Conservation (phyloP, 2,329 filamentous ascomycete species). For the Biscogniauxia marginata region DNA sequence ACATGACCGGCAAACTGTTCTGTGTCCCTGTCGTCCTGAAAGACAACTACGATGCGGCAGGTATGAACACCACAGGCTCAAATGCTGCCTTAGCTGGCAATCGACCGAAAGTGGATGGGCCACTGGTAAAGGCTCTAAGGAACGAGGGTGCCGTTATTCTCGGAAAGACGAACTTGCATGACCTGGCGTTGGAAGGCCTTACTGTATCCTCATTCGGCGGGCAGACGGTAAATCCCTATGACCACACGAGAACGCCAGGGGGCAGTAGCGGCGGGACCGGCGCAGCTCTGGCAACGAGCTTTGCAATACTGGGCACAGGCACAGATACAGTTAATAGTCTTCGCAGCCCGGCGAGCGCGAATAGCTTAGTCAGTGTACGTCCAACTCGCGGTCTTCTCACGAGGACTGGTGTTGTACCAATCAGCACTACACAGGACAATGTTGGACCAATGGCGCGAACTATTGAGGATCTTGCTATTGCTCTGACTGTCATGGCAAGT, state of each 20-base stretch:
- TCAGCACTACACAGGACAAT: constrained; percentile 56
- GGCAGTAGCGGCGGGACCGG: constrained; percentile 64
- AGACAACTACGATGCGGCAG: constrained; percentile 59
- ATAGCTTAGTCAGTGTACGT: constrained; percentile 57
- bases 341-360: constrained; percentile 60
- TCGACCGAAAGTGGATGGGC: constrained; percentile 45
- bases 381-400: constrained; percentile 55
- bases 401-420: constrained; percentile 50
- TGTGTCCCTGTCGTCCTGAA: constrained; percentile 63
- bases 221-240: constrained; percentile 65
- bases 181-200: constrained; percentile 63
- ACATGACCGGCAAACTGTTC: constrained; percentile 52
- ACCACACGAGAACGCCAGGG: constrained; percentile 59
- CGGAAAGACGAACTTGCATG: constrained; percentile 59
- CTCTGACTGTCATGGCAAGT: constrained; percentile 52
- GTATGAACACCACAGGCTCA: constrained; percentile 58
- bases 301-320: constrained; percentile 58
- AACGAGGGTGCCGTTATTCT: constrained; percentile 55
- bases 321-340: constrained; percentile 64
- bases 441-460: constrained; percentile 54
- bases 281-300: constrained; percentile 53
- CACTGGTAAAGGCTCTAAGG: constrained; percentile 48
- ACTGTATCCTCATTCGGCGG: constrained; percentile 62
- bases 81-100: constrained; percentile 48
- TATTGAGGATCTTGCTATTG: constrained; percentile 49